A percentile compares a stretch with the other conserved stretches of the same genome.
Evolutionary conservation across 129 eudicot species (phyloP).

Genomic region (Heracleum sosnowskyi): DNA sequence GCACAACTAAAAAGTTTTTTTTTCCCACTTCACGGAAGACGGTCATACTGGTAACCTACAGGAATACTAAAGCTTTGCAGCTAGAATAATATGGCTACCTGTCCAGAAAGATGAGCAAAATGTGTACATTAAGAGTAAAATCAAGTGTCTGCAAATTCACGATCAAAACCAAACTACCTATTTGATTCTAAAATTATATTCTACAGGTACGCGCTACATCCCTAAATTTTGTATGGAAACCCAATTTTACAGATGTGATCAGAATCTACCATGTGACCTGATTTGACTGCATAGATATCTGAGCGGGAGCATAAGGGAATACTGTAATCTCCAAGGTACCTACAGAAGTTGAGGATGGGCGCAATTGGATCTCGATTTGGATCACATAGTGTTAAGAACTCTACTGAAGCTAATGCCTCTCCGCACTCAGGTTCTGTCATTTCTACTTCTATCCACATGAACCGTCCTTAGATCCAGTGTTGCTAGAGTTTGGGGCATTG

Average conservation of each 20-base stretch:
- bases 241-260: background rate
- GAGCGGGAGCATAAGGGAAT: background rate
- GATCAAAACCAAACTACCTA: background rate
- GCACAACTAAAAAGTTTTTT: background rate
- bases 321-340: background rate
- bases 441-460: constrained; percentile 45
- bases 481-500: constrained; percentile 86
- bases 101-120: background rate
- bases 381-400: background rate
- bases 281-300: background rate
- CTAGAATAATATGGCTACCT: background rate
- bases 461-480: constrained; percentile 53
- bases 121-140: background rate
- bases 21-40: background rate
- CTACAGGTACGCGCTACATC: background rate
- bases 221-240: background rate
- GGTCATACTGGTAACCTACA: background rate
- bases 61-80: background rate
- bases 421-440: constrained; percentile 38
- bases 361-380: background rate
- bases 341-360: background rate
- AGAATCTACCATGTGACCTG: background rate
- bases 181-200: background rate
- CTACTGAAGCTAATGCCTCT: background rate
- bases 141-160: background rate